These are phyloP conservation scores for Rosa lucieae DNA, from an alignment of 306 rosid species.

Conservation along the genomic window DNA sequence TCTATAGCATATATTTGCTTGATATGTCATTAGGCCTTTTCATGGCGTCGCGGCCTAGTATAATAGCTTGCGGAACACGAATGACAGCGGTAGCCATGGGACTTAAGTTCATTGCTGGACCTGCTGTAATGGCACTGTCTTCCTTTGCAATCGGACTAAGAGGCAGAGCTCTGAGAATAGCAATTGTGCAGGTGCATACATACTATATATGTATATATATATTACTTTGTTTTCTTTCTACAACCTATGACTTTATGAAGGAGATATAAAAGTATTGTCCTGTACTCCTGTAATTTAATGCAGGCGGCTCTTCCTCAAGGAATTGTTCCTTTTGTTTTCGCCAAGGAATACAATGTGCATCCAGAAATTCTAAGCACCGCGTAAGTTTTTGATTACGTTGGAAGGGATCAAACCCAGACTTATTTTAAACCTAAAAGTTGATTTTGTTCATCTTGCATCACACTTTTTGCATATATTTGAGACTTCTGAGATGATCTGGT, in stretches of 20 bases:
- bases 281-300: too few species aligned
- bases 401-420: neutral
- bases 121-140: slow-evolving; percentile 76
- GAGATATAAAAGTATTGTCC: neutral
- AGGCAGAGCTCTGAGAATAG: slow-evolving; percentile 54
- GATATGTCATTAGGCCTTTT: slow-evolving; percentile 39
- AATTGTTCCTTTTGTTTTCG: slow-evolving; percentile 94
- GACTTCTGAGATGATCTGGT: slow-evolving; percentile 26
- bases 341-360: slow-evolving; percentile 79
- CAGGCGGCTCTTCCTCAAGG: slow-evolving; percentile 91
- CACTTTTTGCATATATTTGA: neutral
- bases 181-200: slow-evolving; percentile 70
- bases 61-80: slow-evolving; percentile 70
- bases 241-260: neutral
- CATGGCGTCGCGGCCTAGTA: slow-evolving; percentile 75
- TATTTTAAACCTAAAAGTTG: neutral
- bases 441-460: slow-evolving; percentile 2
- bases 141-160: slow-evolving; percentile 65
- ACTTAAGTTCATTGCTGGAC: slow-evolving; percentile 75
- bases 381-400: slow-evolving; percentile 29
- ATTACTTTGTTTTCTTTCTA: neutral
- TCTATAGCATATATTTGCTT: slow-evolving; percentile 7
- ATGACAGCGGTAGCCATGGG: slow-evolving; percentile 66
- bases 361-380: slow-evolving; percentile 87
- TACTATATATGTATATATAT: neutral